A percentile compares a stretch with the other conserved stretches of the same genome.
Evolutionary conservation across 2,329 filamentous ascomycete species (phyloP).

Genomic region (Ophiocordyceps robertsii): DNA sequence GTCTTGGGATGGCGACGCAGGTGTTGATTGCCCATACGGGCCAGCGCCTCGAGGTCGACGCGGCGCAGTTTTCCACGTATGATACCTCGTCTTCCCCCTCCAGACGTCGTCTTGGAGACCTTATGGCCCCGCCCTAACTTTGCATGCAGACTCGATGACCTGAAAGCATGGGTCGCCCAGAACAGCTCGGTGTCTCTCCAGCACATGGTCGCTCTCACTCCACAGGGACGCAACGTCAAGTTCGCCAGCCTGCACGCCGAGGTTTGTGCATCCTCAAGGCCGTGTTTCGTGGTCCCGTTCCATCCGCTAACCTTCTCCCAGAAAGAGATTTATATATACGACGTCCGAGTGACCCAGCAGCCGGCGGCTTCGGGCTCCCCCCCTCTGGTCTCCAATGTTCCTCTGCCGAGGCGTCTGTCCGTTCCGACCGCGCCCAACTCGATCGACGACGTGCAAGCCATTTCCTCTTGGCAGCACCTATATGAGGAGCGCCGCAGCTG

Average conservation of each 20-base stretch:
- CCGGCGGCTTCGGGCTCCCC: conserved; percentile 30
- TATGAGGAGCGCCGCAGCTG: conserved; percentile 72
- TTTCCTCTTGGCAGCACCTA: conserved; percentile 78
- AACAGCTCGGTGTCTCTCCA: conserved; percentile 60
- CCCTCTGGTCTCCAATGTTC: conserved; percentile 32
- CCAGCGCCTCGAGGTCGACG: conserved; percentile 69
- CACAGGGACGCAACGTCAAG: conserved; percentile 73
- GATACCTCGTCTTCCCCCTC: conserved; percentile 10
- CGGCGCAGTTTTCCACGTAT: conserved; percentile 60
- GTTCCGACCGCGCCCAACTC: conserved; percentile 65
- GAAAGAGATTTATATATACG: conserved; percentile 87
- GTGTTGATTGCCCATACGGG: conserved; percentile 90
- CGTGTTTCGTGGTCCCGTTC: not conserved
- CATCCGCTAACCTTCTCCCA: conserved; percentile 18
- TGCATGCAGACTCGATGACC: conserved; percentile 57
- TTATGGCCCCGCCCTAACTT: not conserved
- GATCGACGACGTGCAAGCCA: conserved; percentile 63
- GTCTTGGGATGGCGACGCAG: conserved; percentile 69
- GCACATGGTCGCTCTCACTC: conserved; percentile 78
- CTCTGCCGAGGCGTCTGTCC: conserved; percentile 39
- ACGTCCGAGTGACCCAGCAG: conserved; percentile 59
- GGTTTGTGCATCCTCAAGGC: conserved; percentile 31
- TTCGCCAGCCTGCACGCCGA: conserved; percentile 67
- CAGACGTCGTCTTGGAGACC: not conserved
- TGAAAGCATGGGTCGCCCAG: conserved; percentile 68